These are phyloP conservation scores for Neopestalotiopsis rosae DNA, from an alignment of 2,329 filamentous ascomycete genomes.

Conservation along the genomic window DNA sequence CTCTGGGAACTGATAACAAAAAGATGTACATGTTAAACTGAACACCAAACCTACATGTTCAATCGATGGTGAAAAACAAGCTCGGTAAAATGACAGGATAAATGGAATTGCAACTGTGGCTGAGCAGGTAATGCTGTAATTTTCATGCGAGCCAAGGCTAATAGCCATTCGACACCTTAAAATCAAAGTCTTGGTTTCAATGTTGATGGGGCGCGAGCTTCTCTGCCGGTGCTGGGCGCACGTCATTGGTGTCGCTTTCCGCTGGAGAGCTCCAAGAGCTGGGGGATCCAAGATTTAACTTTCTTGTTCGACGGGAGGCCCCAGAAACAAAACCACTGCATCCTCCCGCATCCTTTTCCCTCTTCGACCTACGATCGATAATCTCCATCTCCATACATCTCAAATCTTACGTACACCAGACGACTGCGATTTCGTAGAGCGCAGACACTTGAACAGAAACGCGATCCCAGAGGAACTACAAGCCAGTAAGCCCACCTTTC, in stretches of 20 bases:
- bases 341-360: too few species aligned
- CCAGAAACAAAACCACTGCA: not conserved
- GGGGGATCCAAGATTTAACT: not conserved
- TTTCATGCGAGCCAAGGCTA: not conserved
- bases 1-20: too few species aligned
- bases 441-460: too few species aligned
- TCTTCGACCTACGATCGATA: too few species aligned
- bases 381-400: too few species aligned
- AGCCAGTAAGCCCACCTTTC: not conserved
- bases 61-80: too few species aligned
- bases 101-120: not conserved
- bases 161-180: not conserved
- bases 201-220: not conserved
- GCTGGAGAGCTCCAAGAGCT: not conserved
- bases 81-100: not conserved
- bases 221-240: conserved; percentile 8
- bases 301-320: not conserved
- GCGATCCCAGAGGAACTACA: not conserved
- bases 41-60: too few species aligned
- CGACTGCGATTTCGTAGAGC: too few species aligned
- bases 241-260: conserved; percentile 10
- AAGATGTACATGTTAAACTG: too few species aligned
- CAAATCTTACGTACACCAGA: not conserved
- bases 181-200: not conserved
- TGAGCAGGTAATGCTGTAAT: not conserved